These are phyloP conservation scores for Amaranthus palmeri DNA, from an alignment of 148 eudicot species.

Conservation along the genomic window DNA sequence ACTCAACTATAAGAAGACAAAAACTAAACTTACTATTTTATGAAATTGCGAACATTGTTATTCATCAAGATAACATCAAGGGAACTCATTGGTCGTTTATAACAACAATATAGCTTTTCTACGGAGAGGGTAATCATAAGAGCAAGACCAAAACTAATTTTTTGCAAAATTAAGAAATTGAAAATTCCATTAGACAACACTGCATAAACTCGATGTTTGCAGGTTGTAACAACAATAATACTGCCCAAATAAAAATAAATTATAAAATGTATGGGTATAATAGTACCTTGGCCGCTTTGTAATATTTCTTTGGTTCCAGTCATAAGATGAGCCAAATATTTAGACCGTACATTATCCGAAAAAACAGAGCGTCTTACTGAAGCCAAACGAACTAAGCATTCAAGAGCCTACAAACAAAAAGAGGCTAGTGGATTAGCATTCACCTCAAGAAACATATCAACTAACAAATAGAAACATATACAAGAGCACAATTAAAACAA, in stretches of 20 bases:
- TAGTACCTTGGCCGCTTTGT: slow-evolving; percentile 71
- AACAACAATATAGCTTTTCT: too few relatives aligned
- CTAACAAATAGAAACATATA: background rate
- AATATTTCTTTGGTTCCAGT: slow-evolving; percentile 77
- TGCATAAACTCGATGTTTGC: background rate
- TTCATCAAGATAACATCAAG: too few relatives aligned
- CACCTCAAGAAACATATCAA: background rate
- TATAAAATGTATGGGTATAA: slow-evolving; percentile 1
- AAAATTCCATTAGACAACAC: background rate
- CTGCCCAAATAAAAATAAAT: background rate
- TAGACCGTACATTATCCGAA: slow-evolving; percentile 58
- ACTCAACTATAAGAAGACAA: too few relatives aligned
- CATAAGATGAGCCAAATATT: slow-evolving; percentile 75
- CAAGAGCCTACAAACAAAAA: slow-evolving; percentile 52
- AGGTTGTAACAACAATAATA: background rate
- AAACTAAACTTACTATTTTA: too few relatives aligned
- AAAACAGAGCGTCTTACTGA: slow-evolving; percentile 82
- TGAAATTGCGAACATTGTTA: too few relatives aligned
- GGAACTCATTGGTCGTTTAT: too few relatives aligned
- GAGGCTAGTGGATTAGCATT: background rate
- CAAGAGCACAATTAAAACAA: background rate
- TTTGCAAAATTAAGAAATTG: background rate
- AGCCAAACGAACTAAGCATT: slow-evolving; percentile 83
- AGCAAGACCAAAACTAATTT: background rate
- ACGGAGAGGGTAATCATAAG: background rate